Percentiles rank a stretch among this genome's conserved stretches.
phyloP scores from a whole-genome alignment of 73 alveolate species.

The Paramecium caudatum region DNA sequence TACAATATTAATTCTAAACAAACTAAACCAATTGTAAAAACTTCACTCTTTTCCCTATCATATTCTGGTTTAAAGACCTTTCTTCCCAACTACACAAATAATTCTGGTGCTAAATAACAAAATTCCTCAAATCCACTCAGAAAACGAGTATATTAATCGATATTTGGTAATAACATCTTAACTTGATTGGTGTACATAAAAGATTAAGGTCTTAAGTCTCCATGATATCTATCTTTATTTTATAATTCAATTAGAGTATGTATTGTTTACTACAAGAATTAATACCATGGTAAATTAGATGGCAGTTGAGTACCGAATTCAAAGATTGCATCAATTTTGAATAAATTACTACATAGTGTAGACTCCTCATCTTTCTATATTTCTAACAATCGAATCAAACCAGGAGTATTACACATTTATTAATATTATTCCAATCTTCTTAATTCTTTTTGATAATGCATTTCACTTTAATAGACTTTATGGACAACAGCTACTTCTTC shows the following conservation, averaged over 20 bases:
- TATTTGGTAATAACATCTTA: conserved; percentile 15
- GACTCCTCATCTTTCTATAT: conserved; percentile 57
- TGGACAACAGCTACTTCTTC: conserved; percentile 58
- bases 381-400: conserved; percentile 29
- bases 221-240: conserved; percentile 52
- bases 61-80: conserved; percentile 33
- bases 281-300: background rate
- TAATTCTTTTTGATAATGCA: conserved; percentile 58
- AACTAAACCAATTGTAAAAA: conserved; percentile 44
- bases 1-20: conserved; percentile 34
- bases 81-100: conserved; percentile 28
- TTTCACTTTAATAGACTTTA: conserved; percentile 18
- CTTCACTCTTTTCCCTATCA: conserved; percentile 57
- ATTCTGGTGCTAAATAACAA: conserved; percentile 39
- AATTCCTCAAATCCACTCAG: conserved; percentile 64
- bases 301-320: conserved; percentile 61
- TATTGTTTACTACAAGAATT: conserved; percentile 11
- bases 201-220: conserved; percentile 56
- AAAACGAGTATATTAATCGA: conserved; percentile 1
- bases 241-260: conserved; percentile 54
- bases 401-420: conserved; percentile 11
- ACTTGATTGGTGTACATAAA: conserved; percentile 58
- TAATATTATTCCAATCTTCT: conserved; percentile 39
- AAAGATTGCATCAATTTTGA: conserved; percentile 31
- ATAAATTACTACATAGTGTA: conserved; percentile 51